Conservation (phyloP, 2,329 filamentous ascomycete genomes). For the Hypoxylon sp. region DNA sequence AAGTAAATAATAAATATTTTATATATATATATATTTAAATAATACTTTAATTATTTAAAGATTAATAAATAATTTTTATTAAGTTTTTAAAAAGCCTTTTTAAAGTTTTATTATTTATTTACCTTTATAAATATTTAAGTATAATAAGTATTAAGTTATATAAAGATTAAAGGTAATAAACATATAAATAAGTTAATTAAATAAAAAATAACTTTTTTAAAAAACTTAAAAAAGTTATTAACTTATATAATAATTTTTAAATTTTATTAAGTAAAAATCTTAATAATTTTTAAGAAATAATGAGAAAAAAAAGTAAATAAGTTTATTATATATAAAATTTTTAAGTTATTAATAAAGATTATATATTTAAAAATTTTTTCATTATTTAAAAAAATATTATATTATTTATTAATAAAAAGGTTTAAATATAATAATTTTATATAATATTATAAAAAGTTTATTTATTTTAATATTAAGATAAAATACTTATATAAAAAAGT, state of each 20-base stretch:
- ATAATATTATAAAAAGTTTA: constrained; percentile 5
- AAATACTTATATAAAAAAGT: neutral
- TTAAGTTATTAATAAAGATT: neutral
- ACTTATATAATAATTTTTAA: too few species aligned
- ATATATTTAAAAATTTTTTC: neutral
- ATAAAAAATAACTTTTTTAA: too few species aligned
- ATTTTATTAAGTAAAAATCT: constrained; percentile 3
- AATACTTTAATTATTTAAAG: constrained; percentile 1
- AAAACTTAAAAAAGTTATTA: too few species aligned
- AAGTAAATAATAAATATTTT: constrained; percentile 6
- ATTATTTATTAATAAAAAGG: neutral
- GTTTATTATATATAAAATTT: neutral
- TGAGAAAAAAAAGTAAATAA: neutral
- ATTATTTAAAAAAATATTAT: constrained; percentile 5
- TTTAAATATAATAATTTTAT: too few species aligned
- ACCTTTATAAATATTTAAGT: constrained; percentile 4
- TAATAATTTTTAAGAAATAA: neutral
- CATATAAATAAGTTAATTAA: too few species aligned
- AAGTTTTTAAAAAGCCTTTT: neutral
- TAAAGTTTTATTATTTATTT: constrained; percentile 6
- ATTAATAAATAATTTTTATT: neutral
- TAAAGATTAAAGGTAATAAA: too few species aligned
- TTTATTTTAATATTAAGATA: neutral
- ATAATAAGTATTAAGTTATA: neutral
- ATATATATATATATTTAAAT: constrained; percentile 8